phyloP scores from a whole-genome alignment of 345 rosid genomes.

The Balakata baccata region DNA sequence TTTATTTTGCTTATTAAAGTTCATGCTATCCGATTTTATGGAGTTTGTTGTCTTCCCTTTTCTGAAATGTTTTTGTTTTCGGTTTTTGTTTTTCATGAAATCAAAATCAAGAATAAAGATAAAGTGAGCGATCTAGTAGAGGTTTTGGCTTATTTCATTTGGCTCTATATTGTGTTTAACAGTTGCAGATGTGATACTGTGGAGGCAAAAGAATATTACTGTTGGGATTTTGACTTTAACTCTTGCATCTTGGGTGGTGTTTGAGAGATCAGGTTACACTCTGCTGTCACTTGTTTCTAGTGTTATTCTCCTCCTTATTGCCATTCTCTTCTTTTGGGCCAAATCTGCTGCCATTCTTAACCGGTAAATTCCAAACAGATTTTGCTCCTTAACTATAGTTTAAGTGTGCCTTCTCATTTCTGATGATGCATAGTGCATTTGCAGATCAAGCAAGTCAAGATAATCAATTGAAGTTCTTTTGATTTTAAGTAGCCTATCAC shows the following conservation, averaged over 20 bases:
- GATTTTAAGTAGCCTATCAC: not conserved
- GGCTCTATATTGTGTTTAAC: constrained; percentile 24
- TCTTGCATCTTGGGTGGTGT: constrained; percentile 81
- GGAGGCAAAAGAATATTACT: constrained; percentile 72
- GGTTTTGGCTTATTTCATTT: not conserved
- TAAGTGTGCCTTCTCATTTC: not conserved
- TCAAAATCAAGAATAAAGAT: not conserved
- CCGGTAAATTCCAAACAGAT: constrained; percentile 42
- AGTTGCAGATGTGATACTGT: constrained; percentile 89
- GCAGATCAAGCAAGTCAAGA: not conserved
- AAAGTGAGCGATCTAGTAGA: not conserved
- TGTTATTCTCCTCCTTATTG: constrained; percentile 76
- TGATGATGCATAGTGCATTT: not conserved
- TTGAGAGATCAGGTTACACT: constrained; percentile 81
- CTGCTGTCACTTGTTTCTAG: constrained; percentile 77
- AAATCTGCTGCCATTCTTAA: constrained; percentile 93
- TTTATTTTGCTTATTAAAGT: not conserved
- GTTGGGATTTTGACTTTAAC: constrained; percentile 60
- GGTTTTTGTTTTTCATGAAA: not conserved
- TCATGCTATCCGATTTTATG: not conserved
- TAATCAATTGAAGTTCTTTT: not conserved
- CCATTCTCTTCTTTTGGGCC: constrained; percentile 87
- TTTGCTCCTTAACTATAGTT: constrained; percentile 7
- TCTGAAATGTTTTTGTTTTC: too few relatives aligned
- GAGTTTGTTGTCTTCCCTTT: not conserved